These are phyloP conservation scores for Tardiomyces depauwii DNA, from an alignment of 1,139 yeast species.

Conservation along the genomic window DNA sequence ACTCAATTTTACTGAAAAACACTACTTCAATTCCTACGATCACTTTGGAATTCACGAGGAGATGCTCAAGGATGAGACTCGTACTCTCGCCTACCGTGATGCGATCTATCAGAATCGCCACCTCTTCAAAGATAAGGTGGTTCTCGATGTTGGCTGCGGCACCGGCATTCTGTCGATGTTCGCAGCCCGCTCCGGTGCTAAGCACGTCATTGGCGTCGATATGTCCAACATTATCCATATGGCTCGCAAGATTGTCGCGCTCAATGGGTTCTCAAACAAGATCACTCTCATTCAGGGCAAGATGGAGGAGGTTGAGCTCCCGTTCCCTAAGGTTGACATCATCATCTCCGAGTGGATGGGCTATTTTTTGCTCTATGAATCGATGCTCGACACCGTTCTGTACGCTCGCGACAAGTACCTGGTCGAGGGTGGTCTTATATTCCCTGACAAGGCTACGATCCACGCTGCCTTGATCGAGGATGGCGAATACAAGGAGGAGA, in stretches of 20 bases:
- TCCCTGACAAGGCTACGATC: slow-evolving; percentile 92
- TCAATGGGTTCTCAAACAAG: slow-evolving; percentile 79
- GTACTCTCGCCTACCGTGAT: slow-evolving; percentile 85
- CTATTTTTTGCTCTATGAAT: slow-evolving; percentile 86
- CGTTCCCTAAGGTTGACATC: slow-evolving; percentile 72
- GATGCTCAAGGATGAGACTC: slow-evolving; percentile 91
- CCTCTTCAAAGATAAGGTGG: slow-evolving; percentile 84
- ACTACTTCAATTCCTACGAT: slow-evolving; percentile 89
- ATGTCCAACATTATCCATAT: slow-evolving; percentile 93
- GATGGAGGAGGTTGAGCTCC: slow-evolving; percentile 84
- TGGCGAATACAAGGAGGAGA: slow-evolving; percentile 85
- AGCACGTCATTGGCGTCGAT: slow-evolving; percentile 93
- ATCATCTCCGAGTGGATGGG: slow-evolving; percentile 99
- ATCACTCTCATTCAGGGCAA: slow-evolving; percentile 88
- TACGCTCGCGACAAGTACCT: slow-evolving; percentile 89
- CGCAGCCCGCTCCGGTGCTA: slow-evolving; percentile 97
- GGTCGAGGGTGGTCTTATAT: slow-evolving; percentile 76
- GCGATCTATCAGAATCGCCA: slow-evolving; percentile 89
- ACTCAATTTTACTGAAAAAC: slow-evolving; percentile 44
- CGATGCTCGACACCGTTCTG: slow-evolving; percentile 95
- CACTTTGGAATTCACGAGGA: slow-evolving; percentile 98
- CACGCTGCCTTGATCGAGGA: slow-evolving; percentile 92
- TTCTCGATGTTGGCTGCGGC: slow-evolving; percentile 98
- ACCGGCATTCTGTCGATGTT: slow-evolving; percentile 96
- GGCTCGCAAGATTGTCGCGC: slow-evolving; percentile 75